Conservation (phyloP, 179 eudicot genomes). For the Spinacia oleracea region DNA sequence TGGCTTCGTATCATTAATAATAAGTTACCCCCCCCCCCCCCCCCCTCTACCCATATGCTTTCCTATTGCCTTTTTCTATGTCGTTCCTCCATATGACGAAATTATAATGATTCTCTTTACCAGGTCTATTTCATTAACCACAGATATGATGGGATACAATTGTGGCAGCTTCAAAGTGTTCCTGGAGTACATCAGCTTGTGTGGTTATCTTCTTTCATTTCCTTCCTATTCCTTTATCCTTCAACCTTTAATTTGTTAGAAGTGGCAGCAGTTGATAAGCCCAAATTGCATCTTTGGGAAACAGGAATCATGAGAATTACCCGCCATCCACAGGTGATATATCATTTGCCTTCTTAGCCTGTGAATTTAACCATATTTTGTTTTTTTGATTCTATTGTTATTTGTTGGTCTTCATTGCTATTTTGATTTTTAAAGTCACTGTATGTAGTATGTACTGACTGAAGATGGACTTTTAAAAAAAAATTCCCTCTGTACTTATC, state of each 20-base stretch:
- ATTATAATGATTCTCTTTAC: constrained; percentile 14
- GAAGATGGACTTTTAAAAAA: neutral
- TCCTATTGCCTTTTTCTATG: neutral
- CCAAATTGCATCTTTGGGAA: constrained; percentile 99
- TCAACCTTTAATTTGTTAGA: constrained; percentile 94
- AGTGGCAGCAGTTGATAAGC: constrained; percentile 99
- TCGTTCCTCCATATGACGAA: neutral
- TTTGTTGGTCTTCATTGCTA: neutral
- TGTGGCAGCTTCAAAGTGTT: constrained; percentile 89
- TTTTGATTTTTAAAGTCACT: neutral
- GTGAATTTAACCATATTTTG: neutral
- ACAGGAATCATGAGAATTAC: constrained; percentile 98
- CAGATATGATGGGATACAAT: constrained; percentile 88
- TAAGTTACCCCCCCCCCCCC: too few relatives aligned
- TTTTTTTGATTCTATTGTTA: neutral
- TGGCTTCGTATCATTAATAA: constrained; percentile 8
- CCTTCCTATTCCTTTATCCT: constrained; percentile 91
- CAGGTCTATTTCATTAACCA: constrained; percentile 98
- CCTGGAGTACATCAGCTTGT: constrained; percentile 70
- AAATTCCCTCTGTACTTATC: neutral
- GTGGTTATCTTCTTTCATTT: constrained; percentile 72
- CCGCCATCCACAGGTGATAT: constrained; percentile 92
- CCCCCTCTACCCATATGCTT: too few relatives aligned
- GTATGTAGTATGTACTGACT: neutral
- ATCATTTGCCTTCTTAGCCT: neutral